Evolutionary conservation across 108 stramenopile genomes (phyloP).

Genomic region (Aurantiochytrium sp.): DNA sequence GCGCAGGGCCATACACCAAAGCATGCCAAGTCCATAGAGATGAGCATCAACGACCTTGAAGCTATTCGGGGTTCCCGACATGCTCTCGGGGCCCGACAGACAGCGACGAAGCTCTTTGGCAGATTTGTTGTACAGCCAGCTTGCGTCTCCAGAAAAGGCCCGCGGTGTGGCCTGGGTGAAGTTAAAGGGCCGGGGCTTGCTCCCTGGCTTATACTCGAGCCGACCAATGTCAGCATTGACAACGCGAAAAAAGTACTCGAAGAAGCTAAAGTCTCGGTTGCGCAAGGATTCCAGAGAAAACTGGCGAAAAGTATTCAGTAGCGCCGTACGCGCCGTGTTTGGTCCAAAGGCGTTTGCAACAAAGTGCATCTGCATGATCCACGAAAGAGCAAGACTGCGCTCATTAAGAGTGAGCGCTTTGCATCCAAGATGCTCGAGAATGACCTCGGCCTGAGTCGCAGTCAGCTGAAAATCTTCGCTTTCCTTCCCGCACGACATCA

Average conservation of each 20-base stretch:
- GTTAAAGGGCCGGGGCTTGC: background rate
- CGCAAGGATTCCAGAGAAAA: background rate
- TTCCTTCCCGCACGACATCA: background rate
- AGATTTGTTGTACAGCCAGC: background rate
- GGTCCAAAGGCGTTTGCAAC: background rate
- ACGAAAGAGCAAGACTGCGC: background rate
- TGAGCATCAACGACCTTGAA: background rate
- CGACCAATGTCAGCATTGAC: background rate
- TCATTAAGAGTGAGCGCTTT: background rate
- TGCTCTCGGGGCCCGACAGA: background rate
- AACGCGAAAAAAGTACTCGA: background rate
- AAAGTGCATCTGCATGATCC: constrained; percentile 4
- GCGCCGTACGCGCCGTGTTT: background rate
- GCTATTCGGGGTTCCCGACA: background rate
- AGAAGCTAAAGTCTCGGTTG: background rate
- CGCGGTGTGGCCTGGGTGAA: background rate
- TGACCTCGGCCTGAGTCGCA: background rate
- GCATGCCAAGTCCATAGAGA: background rate
- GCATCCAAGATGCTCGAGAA: background rate
- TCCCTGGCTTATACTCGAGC: background rate
- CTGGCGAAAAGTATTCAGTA: background rate
- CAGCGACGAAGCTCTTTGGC: background rate
- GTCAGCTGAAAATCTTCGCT: background rate
- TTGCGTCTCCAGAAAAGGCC: background rate
- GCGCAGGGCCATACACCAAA: background rate